phyloP scores from a whole-genome alignment of 306 rosid genomes.

The Malus sieversii region DNA sequence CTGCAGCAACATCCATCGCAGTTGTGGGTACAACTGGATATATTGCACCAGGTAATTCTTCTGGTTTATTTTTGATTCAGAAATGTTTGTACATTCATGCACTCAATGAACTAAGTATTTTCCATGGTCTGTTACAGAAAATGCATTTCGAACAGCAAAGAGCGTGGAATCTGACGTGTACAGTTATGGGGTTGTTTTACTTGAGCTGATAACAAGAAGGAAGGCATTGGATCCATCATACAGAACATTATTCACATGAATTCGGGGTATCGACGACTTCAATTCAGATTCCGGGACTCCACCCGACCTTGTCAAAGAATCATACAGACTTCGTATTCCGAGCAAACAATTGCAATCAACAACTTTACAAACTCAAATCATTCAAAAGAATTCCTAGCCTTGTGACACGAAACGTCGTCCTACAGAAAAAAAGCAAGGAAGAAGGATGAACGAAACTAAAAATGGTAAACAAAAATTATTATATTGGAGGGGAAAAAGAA shows the following conservation, averaged over 20 bases:
- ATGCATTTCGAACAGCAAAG: slow-evolving; percentile 41
- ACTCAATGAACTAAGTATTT: not conserved
- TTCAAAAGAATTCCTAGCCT: slow-evolving; percentile 20
- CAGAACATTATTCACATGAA: not conserved
- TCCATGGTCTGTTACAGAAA: slow-evolving; percentile 37
- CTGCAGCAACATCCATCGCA: slow-evolving; percentile 30
- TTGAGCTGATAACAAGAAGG: slow-evolving; percentile 68
- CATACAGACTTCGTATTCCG: slow-evolving; percentile 20
- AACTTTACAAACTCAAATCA: slow-evolving; percentile 39
- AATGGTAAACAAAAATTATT: slow-evolving; percentile 15
- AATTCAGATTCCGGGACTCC: not conserved
- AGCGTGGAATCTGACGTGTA: slow-evolving; percentile 64
- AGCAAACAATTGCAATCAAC: slow-evolving; percentile 32
- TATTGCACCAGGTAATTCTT: slow-evolving; percentile 69
- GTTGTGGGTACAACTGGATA: slow-evolving; percentile 71
- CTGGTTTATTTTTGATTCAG: not conserved
- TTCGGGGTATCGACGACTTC: not conserved
- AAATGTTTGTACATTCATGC: slow-evolving; percentile 2
- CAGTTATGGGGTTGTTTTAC: slow-evolving; percentile 71
- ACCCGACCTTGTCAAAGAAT: slow-evolving; percentile 3
- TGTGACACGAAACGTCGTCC: slow-evolving; percentile 13
- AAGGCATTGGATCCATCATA: slow-evolving; percentile 46
- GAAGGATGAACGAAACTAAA: not conserved
- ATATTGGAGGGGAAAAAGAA: not conserved
- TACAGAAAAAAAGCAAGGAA: not conserved